A percentile compares a stretch with the other conserved stretches of the same genome.
Evolutionary conservation across 176 grass and related monocot genomes (phyloP).

Genomic region (Zea mays): DNA sequence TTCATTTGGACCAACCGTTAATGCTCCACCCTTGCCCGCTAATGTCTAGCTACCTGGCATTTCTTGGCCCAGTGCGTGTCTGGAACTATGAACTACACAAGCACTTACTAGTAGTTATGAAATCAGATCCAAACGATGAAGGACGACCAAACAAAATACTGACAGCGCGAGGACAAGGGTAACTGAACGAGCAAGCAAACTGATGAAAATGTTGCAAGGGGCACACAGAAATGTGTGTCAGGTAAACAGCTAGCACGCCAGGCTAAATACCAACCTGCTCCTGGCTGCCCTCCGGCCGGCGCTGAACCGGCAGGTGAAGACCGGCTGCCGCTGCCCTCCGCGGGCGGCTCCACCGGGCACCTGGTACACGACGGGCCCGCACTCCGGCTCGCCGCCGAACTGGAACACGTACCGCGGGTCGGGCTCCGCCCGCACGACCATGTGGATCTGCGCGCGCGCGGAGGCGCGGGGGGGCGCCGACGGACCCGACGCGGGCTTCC

Average conservation of each 20-base stretch:
- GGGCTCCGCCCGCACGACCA: slow-evolving; percentile 81
- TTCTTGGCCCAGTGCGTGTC: slow-evolving; percentile 13
- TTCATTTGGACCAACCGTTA: not conserved
- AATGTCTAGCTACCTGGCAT: not conserved
- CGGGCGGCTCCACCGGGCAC: slow-evolving; percentile 55
- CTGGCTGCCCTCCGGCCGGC: slow-evolving; percentile 49
- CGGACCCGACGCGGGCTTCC: slow-evolving; percentile 18
- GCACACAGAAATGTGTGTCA: not conserved
- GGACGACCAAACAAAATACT: not conserved
- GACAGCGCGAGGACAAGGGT: not conserved
- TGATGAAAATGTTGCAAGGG: not conserved
- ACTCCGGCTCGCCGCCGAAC: slow-evolving; percentile 90
- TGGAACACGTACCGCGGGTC: slow-evolving; percentile 96
- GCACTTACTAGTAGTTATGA: not conserved
- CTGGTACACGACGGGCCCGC: slow-evolving; percentile 88
- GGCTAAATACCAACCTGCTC: slow-evolving; percentile 53
- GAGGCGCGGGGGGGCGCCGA: not conserved
- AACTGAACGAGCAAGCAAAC: slow-evolving; percentile 18
- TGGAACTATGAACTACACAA: not conserved
- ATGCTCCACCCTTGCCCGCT: not conserved
- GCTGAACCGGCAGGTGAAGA: slow-evolving; percentile 91
- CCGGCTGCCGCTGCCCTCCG: slow-evolving; percentile 66
- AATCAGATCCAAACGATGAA: not conserved
- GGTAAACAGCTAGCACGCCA: not conserved
- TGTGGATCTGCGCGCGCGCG: slow-evolving; percentile 58